Percentiles rank a stretch among this genome's conserved stretches.
phyloP scores from a whole-genome alignment of 192 early-diverging fungal species.

The Gaertneriomyces semiglobifer region DNA sequence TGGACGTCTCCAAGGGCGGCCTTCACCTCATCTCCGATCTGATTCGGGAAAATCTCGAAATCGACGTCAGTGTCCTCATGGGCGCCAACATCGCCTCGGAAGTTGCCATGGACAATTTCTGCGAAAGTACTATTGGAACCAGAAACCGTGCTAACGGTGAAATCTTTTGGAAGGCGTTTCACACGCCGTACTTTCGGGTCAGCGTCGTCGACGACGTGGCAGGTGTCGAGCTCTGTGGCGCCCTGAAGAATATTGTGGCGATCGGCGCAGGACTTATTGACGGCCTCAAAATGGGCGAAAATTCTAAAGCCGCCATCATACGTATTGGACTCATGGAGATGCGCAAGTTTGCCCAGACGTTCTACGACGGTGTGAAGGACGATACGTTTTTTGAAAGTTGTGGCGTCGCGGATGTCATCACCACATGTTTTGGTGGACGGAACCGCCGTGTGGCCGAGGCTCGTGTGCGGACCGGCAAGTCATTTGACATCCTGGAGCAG shows the following conservation, averaged over 20 bases:
- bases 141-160: conserved; percentile 65
- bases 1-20: conserved; percentile 72
- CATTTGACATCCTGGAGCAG: conserved; percentile 85
- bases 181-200: conserved; percentile 87
- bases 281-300: conserved; percentile 88
- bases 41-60: conserved; percentile 73
- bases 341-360: conserved; percentile 84
- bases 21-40: conserved; percentile 76
- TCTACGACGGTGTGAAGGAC: conserved; percentile 77
- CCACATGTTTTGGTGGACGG: conserved; percentile 95
- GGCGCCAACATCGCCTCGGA: conserved; percentile 98
- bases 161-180: conserved; percentile 75
- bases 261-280: conserved; percentile 94
- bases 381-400: conserved; percentile 97
- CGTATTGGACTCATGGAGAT: conserved; percentile 94
- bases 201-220: conserved; percentile 76
- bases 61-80: conserved; percentile 79
- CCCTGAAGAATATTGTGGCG: conserved; percentile 97
- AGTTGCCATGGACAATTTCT: conserved; percentile 90
- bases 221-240: conserved; percentile 96
- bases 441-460: conserved; percentile 88
- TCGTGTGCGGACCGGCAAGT: conserved; percentile 84
- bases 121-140: conserved; percentile 89
- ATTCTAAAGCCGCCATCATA: conserved; percentile 97
- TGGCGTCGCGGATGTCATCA: conserved; percentile 92